phyloP scores from a whole-genome alignment of 2,329 filamentous ascomycete species.

The Berkeleyomyces rouxiae region DNA sequence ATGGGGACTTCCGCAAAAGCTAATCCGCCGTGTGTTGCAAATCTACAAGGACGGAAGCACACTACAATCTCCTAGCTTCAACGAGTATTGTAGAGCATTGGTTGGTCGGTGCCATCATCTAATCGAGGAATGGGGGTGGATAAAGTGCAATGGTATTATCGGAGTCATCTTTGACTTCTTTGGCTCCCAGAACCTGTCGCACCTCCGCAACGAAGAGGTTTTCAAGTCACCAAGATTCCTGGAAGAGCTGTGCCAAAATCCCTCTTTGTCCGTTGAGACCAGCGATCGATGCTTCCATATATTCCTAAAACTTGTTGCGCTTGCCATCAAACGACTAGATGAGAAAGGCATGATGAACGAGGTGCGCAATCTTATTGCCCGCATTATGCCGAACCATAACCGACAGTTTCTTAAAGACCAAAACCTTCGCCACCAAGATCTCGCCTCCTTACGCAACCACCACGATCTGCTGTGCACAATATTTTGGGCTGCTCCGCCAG shows the following conservation, averaged over 20 bases:
- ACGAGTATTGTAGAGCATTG: constrained; percentile 44
- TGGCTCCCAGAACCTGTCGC: constrained; percentile 41
- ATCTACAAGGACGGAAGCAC: constrained; percentile 37
- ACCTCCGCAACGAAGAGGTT: constrained; percentile 48
- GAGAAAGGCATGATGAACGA: constrained; percentile 33
- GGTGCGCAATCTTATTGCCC: constrained; percentile 42
- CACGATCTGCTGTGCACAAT: constrained; percentile 51
- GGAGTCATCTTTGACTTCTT: constrained; percentile 53
- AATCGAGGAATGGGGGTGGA: constrained; percentile 50
- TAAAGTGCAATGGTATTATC: constrained; percentile 37
- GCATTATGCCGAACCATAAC: constrained; percentile 49
- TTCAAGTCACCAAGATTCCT: constrained; percentile 45
- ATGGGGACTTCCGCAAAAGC: constrained; percentile 41
- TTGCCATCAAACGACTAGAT: constrained; percentile 37
- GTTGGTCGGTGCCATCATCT: constrained; percentile 46
- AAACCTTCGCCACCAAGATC: constrained; percentile 39
- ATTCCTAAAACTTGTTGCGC: constrained; percentile 45
- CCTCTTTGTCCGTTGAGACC: constrained; percentile 32
- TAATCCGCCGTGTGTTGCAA: constrained; percentile 40
- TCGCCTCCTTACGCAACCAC: constrained; percentile 49
- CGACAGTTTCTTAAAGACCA: constrained; percentile 48
- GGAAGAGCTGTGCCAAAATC: constrained; percentile 31
- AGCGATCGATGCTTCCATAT: constrained; percentile 51
- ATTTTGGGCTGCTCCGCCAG: constrained; percentile 44
- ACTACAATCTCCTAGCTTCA: constrained; percentile 44